Base-by-base conservation (phyloP, 2,329 filamentous ascomycete species). In the Calonectria leucothoes region DNA sequence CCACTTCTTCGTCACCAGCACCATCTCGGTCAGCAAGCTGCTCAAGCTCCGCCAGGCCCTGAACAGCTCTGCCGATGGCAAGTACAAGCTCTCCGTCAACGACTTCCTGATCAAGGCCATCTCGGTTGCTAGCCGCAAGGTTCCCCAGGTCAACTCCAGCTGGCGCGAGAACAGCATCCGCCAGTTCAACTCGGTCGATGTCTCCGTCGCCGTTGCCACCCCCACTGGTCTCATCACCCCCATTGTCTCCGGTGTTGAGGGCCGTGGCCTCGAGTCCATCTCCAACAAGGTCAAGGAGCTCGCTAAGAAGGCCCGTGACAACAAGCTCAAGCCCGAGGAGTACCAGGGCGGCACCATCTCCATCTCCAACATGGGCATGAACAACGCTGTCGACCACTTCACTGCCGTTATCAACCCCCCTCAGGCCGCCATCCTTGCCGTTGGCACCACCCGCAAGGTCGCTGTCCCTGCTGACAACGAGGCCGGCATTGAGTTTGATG, bases 301-400 rank as follows among this genome's bases (percentile, higher is more conserved):
- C 70, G 96, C 96, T 84, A 98, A 98, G 92, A 95, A 95, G 85
- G 97, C 97, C 76, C 93, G 95, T 75, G 97, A 98, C 81, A 94
- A 95, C 88, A 99, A 98, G 93, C 94, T 99, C 82, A 98, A 98
- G 93, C 97, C 97, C 61, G 96, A 99, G 86, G 96, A 99, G 88
- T 99, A 98, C 92, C 96, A 98, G 90, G 97, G 97, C 70, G 97
- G 97, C 85, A 98, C 95, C 85, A 98, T 99, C 88, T 98, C 96
- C 86, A 98, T 99, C 88, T 98, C 95, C 88, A 99, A 99, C 92
- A 98, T 99, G 97, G 97, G 97, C 87, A 99, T 99, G 97, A 99
- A 99, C 91, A 84, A 93, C 61, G 96, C 97, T 65, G 93, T 99
- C 76, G 96, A 98, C 88, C 92, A 96, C 85, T 99, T 99, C 89